Percentiles rank a stretch among this genome's conserved stretches.
Evolutionary conservation across 192 early-diverging fungal genomes (phyloP).

Genomic region (Spizellomyces sp.): DNA sequence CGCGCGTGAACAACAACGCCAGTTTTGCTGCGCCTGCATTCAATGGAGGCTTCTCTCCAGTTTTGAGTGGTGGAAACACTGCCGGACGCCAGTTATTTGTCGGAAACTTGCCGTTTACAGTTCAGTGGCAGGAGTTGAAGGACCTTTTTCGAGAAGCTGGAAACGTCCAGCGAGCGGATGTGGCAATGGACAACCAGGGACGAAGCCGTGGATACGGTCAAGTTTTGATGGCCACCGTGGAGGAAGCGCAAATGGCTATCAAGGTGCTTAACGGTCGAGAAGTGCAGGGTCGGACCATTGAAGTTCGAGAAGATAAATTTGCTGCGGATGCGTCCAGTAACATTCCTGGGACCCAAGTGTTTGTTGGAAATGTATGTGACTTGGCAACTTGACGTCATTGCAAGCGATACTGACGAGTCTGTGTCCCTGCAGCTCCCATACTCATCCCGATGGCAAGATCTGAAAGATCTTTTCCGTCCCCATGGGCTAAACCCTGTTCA

Average conservation of each 20-base stretch:
- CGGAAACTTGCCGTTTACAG: slow-evolving; percentile 77
- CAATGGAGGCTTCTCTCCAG: neutral
- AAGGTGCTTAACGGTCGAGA: slow-evolving; percentile 44
- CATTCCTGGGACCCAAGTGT: slow-evolving; percentile 54
- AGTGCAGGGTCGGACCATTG: slow-evolving; percentile 45
- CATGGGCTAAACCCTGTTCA: slow-evolving; percentile 50
- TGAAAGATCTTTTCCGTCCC: slow-evolving; percentile 56
- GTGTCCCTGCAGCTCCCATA: slow-evolving; percentile 43
- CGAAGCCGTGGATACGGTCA: slow-evolving; percentile 75
- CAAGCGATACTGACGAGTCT: neutral
- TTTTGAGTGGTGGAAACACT: slow-evolving; percentile 5
- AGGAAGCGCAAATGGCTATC: slow-evolving; percentile 50
- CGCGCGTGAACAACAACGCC: slow-evolving; percentile 6
- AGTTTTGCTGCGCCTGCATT: neutral
- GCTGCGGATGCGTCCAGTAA: slow-evolving; percentile 19
- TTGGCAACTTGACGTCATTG: neutral
- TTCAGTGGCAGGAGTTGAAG: slow-evolving; percentile 83
- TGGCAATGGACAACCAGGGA: slow-evolving; percentile 63
- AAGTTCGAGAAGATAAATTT: slow-evolving; percentile 53
- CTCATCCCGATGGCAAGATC: slow-evolving; percentile 54
- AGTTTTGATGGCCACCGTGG: slow-evolving; percentile 58
- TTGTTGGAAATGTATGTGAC: slow-evolving; percentile 75
- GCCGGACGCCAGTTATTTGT: slow-evolving; percentile 64
- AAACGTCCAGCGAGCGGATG: slow-evolving; percentile 69
- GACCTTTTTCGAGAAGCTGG: slow-evolving; percentile 74